phyloP scores from a whole-genome alignment of 106 monocot species.

The Phalaenopsis aphrodite region DNA sequence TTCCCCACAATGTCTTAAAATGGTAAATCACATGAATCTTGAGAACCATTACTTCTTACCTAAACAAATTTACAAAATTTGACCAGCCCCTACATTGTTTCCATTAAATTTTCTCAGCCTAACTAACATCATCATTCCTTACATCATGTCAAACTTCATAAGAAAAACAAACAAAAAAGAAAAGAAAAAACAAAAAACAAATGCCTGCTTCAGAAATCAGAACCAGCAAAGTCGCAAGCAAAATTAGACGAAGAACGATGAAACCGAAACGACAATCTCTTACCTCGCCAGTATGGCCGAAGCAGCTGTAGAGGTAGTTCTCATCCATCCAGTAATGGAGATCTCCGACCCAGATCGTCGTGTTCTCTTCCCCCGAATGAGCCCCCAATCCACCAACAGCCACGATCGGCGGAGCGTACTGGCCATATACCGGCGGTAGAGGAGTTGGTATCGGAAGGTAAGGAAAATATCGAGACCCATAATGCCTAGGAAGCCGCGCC shows the following conservation, averaged over 20 bases:
- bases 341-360: conserved; percentile 68
- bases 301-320: conserved; percentile 53
- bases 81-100: no score
- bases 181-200: no score
- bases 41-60: no score
- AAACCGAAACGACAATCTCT: not conserved
- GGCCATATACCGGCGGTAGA: conserved; percentile 5
- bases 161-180: no score
- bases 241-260: not conserved
- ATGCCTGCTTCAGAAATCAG: not conserved
- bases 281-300: conserved; percentile 61
- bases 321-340: conserved; percentile 82
- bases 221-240: not conserved
- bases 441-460: conserved; percentile 1
- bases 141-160: no score
- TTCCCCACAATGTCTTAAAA: no score
- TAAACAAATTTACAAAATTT: no score
- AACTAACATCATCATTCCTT: no score
- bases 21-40: no score
- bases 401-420: not conserved
- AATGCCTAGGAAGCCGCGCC: conserved; percentile 23
- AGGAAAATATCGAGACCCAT: conserved; percentile 14
- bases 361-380: conserved; percentile 42
- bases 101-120: no score
- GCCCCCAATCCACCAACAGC: not conserved